A percentile compares a stretch with the other conserved stretches of the same genome.
Evolutionary conservation across 1,284 basidiomycete species (phyloP).

Genomic region (Trametes versicolor): DNA sequence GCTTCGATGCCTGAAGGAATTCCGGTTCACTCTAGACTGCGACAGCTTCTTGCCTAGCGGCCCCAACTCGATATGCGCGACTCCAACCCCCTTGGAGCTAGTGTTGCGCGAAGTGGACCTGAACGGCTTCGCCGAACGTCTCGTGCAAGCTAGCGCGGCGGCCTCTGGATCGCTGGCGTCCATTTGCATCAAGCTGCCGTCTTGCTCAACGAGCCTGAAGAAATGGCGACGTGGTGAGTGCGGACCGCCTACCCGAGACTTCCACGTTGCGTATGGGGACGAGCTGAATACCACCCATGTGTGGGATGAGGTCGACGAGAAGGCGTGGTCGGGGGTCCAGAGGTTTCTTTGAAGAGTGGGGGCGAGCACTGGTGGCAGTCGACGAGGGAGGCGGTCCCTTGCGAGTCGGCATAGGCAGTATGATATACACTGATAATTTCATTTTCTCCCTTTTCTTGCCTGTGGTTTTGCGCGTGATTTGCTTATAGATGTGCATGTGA

Average conservation of each 20-base stretch:
- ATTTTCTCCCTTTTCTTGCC: too few species aligned
- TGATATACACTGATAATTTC: too few species aligned
- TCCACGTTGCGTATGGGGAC: neutral
- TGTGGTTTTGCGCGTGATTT: too few species aligned
- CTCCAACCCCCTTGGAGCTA: neutral
- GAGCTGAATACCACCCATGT: neutral
- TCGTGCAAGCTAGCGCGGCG: neutral
- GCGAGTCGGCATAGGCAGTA: too few species aligned
- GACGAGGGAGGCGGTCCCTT: neutral
- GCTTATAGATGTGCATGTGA: too few species aligned
- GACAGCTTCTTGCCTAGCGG: too few species aligned
- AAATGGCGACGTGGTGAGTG: neutral
- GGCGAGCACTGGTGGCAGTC: neutral
- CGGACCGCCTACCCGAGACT: neutral
- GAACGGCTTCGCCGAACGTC: neutral
- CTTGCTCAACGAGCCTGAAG: neutral
- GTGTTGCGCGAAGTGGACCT: neutral
- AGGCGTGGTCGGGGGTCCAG: conserved; percentile 2
- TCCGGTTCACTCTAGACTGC: neutral
- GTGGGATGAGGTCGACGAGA: neutral
- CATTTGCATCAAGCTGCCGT: neutral
- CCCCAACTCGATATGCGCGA: neutral
- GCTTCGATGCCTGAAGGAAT: neutral
- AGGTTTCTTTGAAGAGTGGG: neutral
- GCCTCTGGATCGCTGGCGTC: neutral